Base-by-base conservation (phyloP, 2,329 filamentous ascomycete genomes). In the Neocatenulostroma microsporum region DNA sequence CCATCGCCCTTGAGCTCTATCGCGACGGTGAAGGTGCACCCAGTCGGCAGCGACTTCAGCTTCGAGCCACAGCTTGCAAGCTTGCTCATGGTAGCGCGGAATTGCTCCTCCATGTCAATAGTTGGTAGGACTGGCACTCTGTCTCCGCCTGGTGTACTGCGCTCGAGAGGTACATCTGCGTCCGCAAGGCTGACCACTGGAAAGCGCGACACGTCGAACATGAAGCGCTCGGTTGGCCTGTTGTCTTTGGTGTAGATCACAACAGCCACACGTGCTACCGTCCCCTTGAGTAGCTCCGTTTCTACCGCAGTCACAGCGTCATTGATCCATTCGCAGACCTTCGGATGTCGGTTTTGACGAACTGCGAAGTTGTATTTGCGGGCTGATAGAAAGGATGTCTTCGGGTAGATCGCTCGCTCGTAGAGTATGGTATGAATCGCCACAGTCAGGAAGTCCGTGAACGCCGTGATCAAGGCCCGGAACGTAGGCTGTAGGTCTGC, bases 341-440 rank as follows among this genome's bases (percentile, higher is more conserved):
- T 76, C 0, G 88, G 85, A 61, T 94, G 87, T 40, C 87, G 82
- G 42, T 78, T 89, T 58, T 94, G 87, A 51, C 83, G 81, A 30
- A 93, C 82, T 20, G 85, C 74, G 40, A 86, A 79, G 63, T 89
- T 87, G 69, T 88, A 88, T 52, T 84, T 86, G 46, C 82, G 76
- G 25, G 81, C 76, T 27, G 81, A 77, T 40, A 89, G 74, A 64
- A 94, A 95, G 23, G 85, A 84, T 19, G 75, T 64, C 32, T 66
- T 62, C 0, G 88, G 86, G 61, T 95, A 95, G 54, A 94, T 76
- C 41, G 63, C 62, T 50, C 88, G 83, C 54, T 91, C 78, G 67
- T 80, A 89, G 49, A 94, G 76, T 51, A 95, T 80, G 41, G 85
- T 84, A 69, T 95, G 88, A 46, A 89, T 76, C 51, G 83, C 76